phyloP scores from a whole-genome alignment of 352 stramenopile species.

The Pelagophyceae sp. region DNA sequence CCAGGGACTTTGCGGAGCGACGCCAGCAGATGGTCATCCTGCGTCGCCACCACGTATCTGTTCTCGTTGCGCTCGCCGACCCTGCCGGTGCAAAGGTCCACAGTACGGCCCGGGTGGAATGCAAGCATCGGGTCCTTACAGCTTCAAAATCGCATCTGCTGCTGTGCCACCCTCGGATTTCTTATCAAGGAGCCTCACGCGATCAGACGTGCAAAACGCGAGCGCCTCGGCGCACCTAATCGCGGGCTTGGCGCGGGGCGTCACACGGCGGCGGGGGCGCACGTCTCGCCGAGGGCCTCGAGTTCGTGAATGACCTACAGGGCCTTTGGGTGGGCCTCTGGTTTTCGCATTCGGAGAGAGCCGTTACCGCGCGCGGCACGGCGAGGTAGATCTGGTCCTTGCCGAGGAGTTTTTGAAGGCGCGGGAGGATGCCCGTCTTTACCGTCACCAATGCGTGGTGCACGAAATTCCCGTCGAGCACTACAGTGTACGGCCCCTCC shows the following conservation, averaged over 20 bases:
- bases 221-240: constrained; percentile 2
- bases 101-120: no score
- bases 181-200: not conserved
- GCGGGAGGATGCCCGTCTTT: not conserved
- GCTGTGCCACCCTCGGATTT: not conserved
- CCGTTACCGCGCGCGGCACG: not conserved
- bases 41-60: not conserved
- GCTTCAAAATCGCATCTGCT: not conserved
- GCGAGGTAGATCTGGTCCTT: not conserved
- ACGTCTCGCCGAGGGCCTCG: not conserved
- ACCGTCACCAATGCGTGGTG: constrained; percentile 1
- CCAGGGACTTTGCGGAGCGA: not conserved
- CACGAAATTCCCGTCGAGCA: constrained; percentile 11
- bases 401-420: not conserved
- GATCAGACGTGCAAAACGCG: not conserved
- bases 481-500: constrained; percentile 1
- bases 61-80: constrained; percentile 3
- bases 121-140: no score
- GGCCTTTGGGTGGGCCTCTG: not conserved
- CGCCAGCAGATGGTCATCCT: not conserved
- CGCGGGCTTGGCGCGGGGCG: not conserved
- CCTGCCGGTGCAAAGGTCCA: not conserved
- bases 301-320: not conserved
- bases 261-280: not conserved
- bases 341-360: not conserved